Evolutionary conservation across 208 protist genomes (phyloP), one percentile per base, ranked within the genome.

Genomic region (Phytomonas francai): DNA sequence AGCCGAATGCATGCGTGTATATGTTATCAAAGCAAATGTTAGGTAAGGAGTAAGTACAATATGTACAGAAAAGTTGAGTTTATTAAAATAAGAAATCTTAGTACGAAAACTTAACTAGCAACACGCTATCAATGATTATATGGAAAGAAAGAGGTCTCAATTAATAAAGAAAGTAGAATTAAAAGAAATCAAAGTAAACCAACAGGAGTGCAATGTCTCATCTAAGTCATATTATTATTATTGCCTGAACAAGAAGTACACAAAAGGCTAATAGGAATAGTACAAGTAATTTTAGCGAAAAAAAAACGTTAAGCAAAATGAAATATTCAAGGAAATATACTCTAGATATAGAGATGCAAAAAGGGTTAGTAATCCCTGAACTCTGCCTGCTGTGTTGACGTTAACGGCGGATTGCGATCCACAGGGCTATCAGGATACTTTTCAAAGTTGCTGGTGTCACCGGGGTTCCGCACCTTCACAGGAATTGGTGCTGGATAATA

Each of bases 371-470:
- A 93, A 27, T 62, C 75, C 71, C 79, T 80, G 67, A 96, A 96
- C 76, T 92, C 84, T 0, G 83, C 81, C 73, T 96, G 91, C 68
- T 96, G 91, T 4, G 87, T 84, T 7, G 83, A 22, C 12, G 85
- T 91, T 51, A 94, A 71, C 30, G 76, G 72, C 8, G 74, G 65
- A 4, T 59, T 67, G 34, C 82, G 81, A 74, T 92, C 85, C 34
- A 89, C 85, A 7, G 78, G 75, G 64, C 84, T 92, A 54, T 95
- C 87, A 58, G 90, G 85, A 74, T 92, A 93, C 67, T 80, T 74
- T 74, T 93, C 90, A 73, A 95, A 95, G 78, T 95, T 92, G 73
- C 87, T 92, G 65, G 87, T 91, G 68, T 95, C 89, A 49, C 85
- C 89, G n/a, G 84, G 59, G 65, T 72, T 88, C 65, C 78, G 79